Percentiles rank a stretch among this genome's conserved stretches.
phyloP scores from a whole-genome alignment of 2,329 filamentous ascomycete genomes.

The Parascedosporium putredinis region DNA sequence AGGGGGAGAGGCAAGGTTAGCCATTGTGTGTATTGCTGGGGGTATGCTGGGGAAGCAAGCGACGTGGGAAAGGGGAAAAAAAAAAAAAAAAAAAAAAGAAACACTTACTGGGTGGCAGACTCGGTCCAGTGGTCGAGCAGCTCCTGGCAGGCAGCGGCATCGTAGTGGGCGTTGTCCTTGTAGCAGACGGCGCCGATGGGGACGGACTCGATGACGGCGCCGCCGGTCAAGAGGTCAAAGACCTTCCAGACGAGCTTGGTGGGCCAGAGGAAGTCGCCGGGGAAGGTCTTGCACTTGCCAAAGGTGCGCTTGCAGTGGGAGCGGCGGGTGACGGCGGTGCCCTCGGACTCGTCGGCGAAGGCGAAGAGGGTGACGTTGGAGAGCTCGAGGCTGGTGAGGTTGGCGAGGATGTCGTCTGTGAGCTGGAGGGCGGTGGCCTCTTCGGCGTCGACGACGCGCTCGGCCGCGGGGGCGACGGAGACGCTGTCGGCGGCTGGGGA shows the following conservation, averaged over 20 bases:
- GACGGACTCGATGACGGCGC: conserved; percentile 39
- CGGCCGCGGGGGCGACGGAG: conserved; percentile 3
- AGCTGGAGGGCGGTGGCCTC: conserved; percentile 17
- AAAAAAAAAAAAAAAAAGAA: neutral
- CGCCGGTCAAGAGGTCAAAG: conserved; percentile 41
- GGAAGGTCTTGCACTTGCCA: conserved; percentile 32
- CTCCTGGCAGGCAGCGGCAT: conserved; percentile 20
- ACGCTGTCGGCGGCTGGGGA: neutral
- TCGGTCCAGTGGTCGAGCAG: conserved; percentile 13
- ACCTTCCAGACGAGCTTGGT: conserved; percentile 29
- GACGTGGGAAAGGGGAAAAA: neutral
- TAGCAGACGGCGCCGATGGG: conserved; percentile 46
- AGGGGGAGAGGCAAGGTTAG: conserved; percentile 2
- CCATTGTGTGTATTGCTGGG: conserved; percentile 14
- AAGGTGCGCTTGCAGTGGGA: neutral
- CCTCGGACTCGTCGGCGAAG: conserved; percentile 18
- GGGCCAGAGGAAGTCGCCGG: conserved; percentile 45
- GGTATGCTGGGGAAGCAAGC: too few relatives aligned
- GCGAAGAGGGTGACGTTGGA: conserved; percentile 23
- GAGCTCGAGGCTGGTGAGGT: conserved; percentile 20
- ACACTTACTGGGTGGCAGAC: conserved; percentile 4
- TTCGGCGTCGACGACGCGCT: neutral
- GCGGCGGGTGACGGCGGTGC: neutral
- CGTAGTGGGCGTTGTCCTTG: conserved; percentile 19
- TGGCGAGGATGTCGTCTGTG: conserved; percentile 23